Base-by-base conservation (phyloP, 441 rosid genomes). In the Flueggea neowawraea region DNA sequence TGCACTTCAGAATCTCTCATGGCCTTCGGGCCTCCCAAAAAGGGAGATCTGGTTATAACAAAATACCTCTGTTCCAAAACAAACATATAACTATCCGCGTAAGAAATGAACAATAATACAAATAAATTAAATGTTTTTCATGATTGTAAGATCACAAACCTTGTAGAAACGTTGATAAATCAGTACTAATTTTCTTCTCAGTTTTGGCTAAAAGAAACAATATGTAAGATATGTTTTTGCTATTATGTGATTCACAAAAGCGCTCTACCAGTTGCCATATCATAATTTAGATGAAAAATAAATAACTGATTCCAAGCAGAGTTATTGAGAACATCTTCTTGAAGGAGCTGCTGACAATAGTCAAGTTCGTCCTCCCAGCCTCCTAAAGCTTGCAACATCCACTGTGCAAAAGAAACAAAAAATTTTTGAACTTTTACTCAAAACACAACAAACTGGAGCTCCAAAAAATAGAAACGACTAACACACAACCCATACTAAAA, bases 231-330 rank as follows among this genome's bases (percentile, higher is more conserved):
- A 8, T 36, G 41, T 8, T 5, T 36, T 36, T 36, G 41, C 41
- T 5, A 36, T 36, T 8, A 36, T 36, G 41, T 36, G 9, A 36
- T 8, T 36, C 41, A 36, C 41, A 36, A 36, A 36, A 36, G 41
- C 28, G 28, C 28, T 22, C 1, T 22, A 0, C 28, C 28, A 22
- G 2, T 22, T 36, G 41, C 41, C 41, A 8, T 4, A 6, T 36
- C n/a, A 12, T 47, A 47, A 47, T 47, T 16, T 53, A 16, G 12
- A 10, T 53, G 7, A 53, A n/a, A 53, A 53, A 28, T 53, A n/a
- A 53, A 53, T 82, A 82, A 97, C 95, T 91, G 98, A 80, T 89
- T 95, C 98, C 99, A 91, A 2, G 97, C 97, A 53, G 98, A 95
- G 77, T 91, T 90, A 77, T 95, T 95, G 59, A 84, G 88, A 57